A percentile compares a stretch with the other conserved stretches of the same genome.
phyloP scores from a whole-genome alignment of 495 filamentous ascomycete species.

The Trichocladium antarcticum region DNA sequence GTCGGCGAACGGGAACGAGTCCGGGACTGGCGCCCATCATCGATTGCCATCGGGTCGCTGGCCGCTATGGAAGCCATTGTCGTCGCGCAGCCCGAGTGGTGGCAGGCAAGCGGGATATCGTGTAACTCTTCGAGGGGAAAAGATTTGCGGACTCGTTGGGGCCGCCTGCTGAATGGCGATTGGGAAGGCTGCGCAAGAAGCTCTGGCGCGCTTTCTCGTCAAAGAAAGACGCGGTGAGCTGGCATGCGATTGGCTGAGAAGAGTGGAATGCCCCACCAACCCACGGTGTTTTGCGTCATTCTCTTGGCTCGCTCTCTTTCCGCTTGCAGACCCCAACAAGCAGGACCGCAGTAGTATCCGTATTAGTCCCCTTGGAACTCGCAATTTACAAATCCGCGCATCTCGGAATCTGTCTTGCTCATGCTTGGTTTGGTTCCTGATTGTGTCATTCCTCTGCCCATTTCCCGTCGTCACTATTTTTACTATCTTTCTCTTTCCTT shows the following conservation, averaged over 20 bases:
- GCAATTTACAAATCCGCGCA: too few relatives aligned
- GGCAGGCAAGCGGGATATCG: too few relatives aligned
- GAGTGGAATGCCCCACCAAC: not conserved
- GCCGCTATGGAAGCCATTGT: slow-evolving; percentile 16
- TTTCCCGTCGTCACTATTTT: too few relatives aligned
- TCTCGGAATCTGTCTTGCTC: too few relatives aligned
- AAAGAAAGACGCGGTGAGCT: slow-evolving; percentile 3
- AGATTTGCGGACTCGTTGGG: not conserved
- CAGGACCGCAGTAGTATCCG: too few relatives aligned
- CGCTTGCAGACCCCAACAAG: too few relatives aligned
- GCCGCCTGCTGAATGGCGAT: not conserved
- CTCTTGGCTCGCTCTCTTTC: not conserved
- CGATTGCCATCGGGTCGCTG: slow-evolving; percentile 4
- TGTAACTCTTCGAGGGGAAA: not conserved
- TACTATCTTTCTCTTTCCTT: too few relatives aligned
- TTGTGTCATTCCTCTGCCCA: too few relatives aligned
- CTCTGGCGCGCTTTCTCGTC: slow-evolving; percentile 1
- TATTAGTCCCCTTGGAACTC: too few relatives aligned
- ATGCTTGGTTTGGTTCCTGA: too few relatives aligned
- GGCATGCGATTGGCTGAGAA: not conserved
- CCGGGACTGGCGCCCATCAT: slow-evolving; percentile 4
- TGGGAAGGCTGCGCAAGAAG: not conserved
- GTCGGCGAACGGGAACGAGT: slow-evolving; percentile 14
- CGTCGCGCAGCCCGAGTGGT: not conserved
- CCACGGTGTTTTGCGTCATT: slow-evolving; percentile 3